These are phyloP conservation scores for Sphagnum tenellum DNA, from an alignment of 225 moss, liverwort and hornwort genomes.

Conservation along the genomic window DNA sequence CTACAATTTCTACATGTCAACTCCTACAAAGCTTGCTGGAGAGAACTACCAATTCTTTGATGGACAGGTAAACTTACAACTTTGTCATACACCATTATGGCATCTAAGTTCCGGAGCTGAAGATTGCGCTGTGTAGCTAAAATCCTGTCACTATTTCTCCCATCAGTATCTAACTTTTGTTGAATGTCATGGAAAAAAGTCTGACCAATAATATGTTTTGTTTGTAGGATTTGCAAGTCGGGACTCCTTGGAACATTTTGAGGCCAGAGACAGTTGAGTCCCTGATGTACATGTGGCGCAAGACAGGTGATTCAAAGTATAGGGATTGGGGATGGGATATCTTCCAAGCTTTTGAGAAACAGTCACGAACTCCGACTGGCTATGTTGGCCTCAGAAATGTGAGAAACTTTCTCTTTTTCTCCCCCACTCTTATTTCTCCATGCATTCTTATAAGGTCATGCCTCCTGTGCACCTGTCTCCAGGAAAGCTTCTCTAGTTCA, in stretches of 20 bases:
- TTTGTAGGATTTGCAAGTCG: constrained; percentile 43
- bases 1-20: constrained; percentile 89
- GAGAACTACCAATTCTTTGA: constrained; percentile 72
- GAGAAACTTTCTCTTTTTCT: constrained; percentile 3
- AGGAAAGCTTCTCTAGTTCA: not conserved
- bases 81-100: not conserved
- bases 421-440: not conserved
- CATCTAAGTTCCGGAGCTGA: not conserved
- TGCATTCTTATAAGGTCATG: not conserved
- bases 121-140: not conserved
- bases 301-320: constrained; percentile 46
- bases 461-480: not conserved
- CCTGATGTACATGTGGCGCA: constrained; percentile 49
- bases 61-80: constrained; percentile 25
- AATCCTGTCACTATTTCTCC: not conserved
- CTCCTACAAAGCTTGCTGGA: constrained; percentile 71
- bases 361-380: constrained; percentile 36
- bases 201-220: not conserved
- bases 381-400: constrained; percentile 53
- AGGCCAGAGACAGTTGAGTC: constrained; percentile 64
- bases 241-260: constrained; percentile 40
- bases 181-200: too few relatives aligned
- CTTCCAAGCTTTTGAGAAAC: constrained; percentile 49
- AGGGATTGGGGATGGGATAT: constrained; percentile 71
- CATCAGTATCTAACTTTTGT: too few relatives aligned